Evolutionary conservation across 495 filamentous ascomycete species (phyloP).

Genomic region (Sabuloglossum arenarium): DNA sequence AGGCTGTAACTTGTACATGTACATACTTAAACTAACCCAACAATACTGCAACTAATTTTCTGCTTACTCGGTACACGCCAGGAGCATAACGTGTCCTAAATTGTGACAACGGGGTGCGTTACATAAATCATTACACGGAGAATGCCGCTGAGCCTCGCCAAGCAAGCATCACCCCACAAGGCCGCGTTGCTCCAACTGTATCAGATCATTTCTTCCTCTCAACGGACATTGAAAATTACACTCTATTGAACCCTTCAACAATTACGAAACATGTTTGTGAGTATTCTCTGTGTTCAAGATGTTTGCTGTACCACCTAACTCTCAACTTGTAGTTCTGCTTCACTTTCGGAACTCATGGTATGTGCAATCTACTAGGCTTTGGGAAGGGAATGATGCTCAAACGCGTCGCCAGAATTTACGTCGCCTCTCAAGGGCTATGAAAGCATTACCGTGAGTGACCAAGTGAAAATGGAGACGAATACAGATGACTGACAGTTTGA

Average conservation of each 20-base stretch:
- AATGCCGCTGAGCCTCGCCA: neutral
- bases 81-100: too few species aligned
- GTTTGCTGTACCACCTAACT: neutral
- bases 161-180: neutral
- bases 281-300: neutral
- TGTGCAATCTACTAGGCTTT: constrained; percentile 4
- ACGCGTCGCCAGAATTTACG: constrained; percentile 24
- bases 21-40: too few species aligned
- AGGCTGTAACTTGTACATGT: too few species aligned
- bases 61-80: too few species aligned
- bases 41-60: too few species aligned
- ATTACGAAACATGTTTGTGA: neutral
- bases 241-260: neutral
- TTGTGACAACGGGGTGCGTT: too few species aligned
- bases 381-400: neutral
- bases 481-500: neutral
- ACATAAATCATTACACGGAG: neutral
- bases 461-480: neutral
- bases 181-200: too few species aligned
- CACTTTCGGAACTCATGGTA: constrained; percentile 34
- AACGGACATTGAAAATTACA: neutral
- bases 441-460: constrained; percentile 20
- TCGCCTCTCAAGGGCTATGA: constrained; percentile 32
- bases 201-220: neutral
- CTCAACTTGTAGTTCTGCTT: constrained; percentile 22